Evolutionary conservation across 208 protist genomes (phyloP).

Genomic region (Crithidia sp.): DNA sequence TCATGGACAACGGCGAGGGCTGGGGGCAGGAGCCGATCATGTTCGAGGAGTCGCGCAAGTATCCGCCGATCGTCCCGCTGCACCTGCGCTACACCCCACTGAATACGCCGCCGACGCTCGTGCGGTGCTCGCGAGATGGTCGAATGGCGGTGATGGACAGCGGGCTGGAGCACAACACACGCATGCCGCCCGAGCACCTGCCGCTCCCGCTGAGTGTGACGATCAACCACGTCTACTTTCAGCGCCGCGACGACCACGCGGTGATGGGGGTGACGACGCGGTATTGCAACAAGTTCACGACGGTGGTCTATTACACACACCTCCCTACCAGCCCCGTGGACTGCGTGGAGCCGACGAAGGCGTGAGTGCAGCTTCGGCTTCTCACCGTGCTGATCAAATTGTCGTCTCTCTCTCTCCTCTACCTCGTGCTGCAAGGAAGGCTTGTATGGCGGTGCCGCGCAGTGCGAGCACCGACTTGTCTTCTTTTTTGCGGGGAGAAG

Average conservation of each 20-base stretch:
- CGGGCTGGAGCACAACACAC: conserved; percentile 35
- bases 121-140: conserved; percentile 74
- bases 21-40: conserved; percentile 84
- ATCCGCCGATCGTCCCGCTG: conserved; percentile 88
- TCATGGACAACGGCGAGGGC: conserved; percentile 77
- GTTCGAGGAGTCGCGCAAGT: conserved; percentile 88
- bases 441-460: no score
- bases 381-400: no score
- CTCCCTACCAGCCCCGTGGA: conserved; percentile 38
- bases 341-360: conserved; percentile 20
- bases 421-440: no score
- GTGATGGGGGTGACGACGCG: conserved; percentile 89
- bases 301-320: conserved; percentile 89
- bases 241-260: conserved; percentile 85
- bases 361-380: background rate
- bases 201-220: conserved; percentile 89
- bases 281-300: conserved; percentile 92
- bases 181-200: conserved; percentile 70
- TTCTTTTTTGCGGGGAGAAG: no score
- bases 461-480: no score
- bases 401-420: no score
- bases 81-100: conserved; percentile 92
- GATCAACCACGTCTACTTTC: conserved; percentile 94
- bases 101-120: conserved; percentile 89
- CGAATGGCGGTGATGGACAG: conserved; percentile 54